Evolutionary conservation across 352 stramenopile genomes (phyloP), one percentile per base, ranked within the genome.

Genomic region (Pythium utonaiense): DNA sequence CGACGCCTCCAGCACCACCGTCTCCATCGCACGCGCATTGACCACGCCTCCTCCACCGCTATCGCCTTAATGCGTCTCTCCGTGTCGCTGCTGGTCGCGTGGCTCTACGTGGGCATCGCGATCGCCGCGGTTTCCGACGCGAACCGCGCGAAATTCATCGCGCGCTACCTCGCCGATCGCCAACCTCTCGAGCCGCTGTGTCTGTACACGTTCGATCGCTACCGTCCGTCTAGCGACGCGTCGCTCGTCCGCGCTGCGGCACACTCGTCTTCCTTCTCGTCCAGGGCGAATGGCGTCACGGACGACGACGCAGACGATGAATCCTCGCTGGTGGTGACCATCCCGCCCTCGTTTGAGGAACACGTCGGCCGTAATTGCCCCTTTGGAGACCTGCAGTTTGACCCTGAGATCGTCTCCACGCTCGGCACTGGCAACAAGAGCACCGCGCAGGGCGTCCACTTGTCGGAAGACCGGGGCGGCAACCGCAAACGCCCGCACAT

Each of bases 341-440:
- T 64, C 14, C 64, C 44, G 2, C 51, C 62, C 17, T 31, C 45
- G n/a, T 72, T 74, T 42, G 53, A 67, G 42, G 64, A 74, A 10
- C 67, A 69, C 27, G 21, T 71, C 2, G 57, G 60, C 3, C 21
- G 12, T 1, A 42, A 50, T 2, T 91, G 81, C 64, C 81, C 79
- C 19, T 91, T 91, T 57, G 79, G 81, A 6, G 65, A 78, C n/a
- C 70, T 91, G 7, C 65, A 82, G 25, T 72, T 82, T 50, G 72
- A 89, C 25, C 38, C 59, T 4, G 56, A 73, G 14, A 49, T 91
- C 2, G 80, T 90, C 3, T 70, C 65, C 22, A 75, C 57, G 17
- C 60, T 87, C 27, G 73, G 28, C 5, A n/a, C n/a, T n/a, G 28
- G 79, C 53, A 54, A 65, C 3, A 51, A 53, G 4, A 44, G 52